A percentile compares a stretch with the other conserved stretches of the same genome.
Evolutionary conservation across 371 early-diverging fungal species (phyloP).

Genomic region (Mucor circinelloides): DNA sequence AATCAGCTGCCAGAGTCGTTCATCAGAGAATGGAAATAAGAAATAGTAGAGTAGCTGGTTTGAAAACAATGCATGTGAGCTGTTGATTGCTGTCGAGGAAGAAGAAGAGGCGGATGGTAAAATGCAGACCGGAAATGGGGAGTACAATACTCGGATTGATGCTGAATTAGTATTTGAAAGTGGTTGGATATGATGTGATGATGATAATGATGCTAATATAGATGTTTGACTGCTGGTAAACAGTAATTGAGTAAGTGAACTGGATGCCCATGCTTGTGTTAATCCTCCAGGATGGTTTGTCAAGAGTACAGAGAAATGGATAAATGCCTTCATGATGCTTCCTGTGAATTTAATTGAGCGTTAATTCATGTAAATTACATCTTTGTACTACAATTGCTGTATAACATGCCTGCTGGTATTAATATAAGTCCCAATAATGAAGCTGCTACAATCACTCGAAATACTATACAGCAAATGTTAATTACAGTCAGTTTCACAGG

Average conservation of each 20-base stretch:
- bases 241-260: constrained; percentile 11
- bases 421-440: constrained; percentile 10
- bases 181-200: neutral
- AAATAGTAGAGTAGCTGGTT: constrained; percentile 37
- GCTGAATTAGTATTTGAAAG: neutral
- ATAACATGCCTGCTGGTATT: constrained; percentile 15
- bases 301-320: constrained; percentile 45
- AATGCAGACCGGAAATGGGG: constrained; percentile 48
- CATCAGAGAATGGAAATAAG: constrained; percentile 56
- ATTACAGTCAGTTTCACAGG: neutral
- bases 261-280: constrained; percentile 18
- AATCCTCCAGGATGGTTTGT: constrained; percentile 30
- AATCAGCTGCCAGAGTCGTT: constrained; percentile 52
- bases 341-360: constrained; percentile 20
- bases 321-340: constrained; percentile 55
- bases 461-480: neutral
- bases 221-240: constrained; percentile 12
- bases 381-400: neutral
- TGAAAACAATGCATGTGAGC: constrained; percentile 36
- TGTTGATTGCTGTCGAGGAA: constrained; percentile 5
- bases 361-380: neutral
- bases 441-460: constrained; percentile 11
- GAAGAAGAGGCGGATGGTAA: neutral
- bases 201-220: constrained; percentile 10
- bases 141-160: constrained; percentile 29